phyloP scores from a whole-genome alignment of 1,284 basidiomycete genomes.

The Fomitopsis pinicola region DNA sequence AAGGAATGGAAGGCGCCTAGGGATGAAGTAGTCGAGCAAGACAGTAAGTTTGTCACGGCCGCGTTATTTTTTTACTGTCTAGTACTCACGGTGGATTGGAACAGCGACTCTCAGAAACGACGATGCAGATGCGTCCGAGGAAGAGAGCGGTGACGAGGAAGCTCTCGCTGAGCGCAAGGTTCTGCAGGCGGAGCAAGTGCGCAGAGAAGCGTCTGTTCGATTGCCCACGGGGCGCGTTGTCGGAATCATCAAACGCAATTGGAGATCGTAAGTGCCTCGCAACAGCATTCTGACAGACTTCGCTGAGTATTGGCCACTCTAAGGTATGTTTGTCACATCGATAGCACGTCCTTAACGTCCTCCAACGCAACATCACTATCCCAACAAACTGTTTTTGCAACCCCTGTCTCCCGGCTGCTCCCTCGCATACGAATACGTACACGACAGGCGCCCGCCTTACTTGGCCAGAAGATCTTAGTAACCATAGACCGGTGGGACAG shows the following conservation, averaged over 20 bases:
- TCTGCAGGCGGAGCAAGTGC: conserved; percentile 36
- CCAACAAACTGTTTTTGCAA: conserved; percentile 92
- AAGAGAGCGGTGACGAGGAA: conserved; percentile 46
- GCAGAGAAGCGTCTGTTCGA: conserved; percentile 43
- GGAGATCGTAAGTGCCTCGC: conserved; percentile 69
- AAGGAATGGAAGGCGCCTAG: conserved; percentile 91
- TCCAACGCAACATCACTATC: conserved; percentile 78
- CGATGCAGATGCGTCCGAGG: conserved; percentile 78
- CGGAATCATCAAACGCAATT: conserved; percentile 92
- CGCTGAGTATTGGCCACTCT: conserved; percentile 4
- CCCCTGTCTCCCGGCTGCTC: conserved; percentile 87
- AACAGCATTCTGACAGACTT: not conserved
- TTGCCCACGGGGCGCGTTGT: conserved; percentile 93
- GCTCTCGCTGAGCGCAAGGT: conserved; percentile 46
- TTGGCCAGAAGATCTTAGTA: conserved; percentile 95
- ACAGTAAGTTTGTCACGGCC: conserved; percentile 46
- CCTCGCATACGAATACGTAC: conserved; percentile 95
- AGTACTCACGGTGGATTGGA: not conserved
- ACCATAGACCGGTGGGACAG: conserved; percentile 91
- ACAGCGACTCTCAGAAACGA: conserved; percentile 85
- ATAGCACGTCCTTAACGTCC: conserved; percentile 82
- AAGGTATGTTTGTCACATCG: conserved; percentile 95
- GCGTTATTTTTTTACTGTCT: not conserved
- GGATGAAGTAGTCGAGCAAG: conserved; percentile 93
- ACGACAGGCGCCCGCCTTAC: conserved; percentile 84